Evolutionary conservation across 495 filamentous ascomycete species (phyloP), one percentile per base, ranked within the genome.

Genomic region (Podospora tetraspora): DNA sequence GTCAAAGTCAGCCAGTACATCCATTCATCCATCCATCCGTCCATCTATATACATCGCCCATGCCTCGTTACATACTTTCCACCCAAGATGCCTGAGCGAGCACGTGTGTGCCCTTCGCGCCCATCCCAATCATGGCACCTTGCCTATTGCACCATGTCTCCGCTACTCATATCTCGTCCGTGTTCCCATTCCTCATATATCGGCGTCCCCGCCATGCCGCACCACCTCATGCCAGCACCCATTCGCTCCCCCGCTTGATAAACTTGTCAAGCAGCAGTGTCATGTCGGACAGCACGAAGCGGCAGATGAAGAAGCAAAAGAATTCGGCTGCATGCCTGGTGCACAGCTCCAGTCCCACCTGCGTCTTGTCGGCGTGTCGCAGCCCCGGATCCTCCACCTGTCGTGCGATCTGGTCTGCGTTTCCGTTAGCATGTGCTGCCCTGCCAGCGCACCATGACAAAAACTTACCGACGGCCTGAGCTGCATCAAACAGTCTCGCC

Each of bases 281-380:
- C 68, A 99, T 81, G 78, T 99, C 95, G 9, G 90, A 83, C 60
- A 98, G 78, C 30, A 92, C 93, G 76, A 98, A 99, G 19, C 96
- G 91, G 78, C 94, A 97, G 21, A 99, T 84, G 76, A 93, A 98
- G 79, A 99, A 97, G 30, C 89, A 94, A 77, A 99, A 99, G 80
- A 99, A 99, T 74, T 98, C 95, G 32, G 96, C 92, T 11, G 95
- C 96, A 79, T 97, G 94, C 22, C 93, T 87, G 30, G 92, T 92
- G 77, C 92, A 93, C 21, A 98, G 85, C 78, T 99, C 96, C 30
- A 99, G 84, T 21, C 95, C 96, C 63, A 98, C 92, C 72, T 97
- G 92, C 27, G 94, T 96, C 71, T 89, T 91, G 65, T 87, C 85
- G 29, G 83, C 83, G 69, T 94, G 92, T 72, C 90, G 90, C 57